Conservation (phyloP, 306 rosid genomes). For the Fragaria ananassa region DNA sequence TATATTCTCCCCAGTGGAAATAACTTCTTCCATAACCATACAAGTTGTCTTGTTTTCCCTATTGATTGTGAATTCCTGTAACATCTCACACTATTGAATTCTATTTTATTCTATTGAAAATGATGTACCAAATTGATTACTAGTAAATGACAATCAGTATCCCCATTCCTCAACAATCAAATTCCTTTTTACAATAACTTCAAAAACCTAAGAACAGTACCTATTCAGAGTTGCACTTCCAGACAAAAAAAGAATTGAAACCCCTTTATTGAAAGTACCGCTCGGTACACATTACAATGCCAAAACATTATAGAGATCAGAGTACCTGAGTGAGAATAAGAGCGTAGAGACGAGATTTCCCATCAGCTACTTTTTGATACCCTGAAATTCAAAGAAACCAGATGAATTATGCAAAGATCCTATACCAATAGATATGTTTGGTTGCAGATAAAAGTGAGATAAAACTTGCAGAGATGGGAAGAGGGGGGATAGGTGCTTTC, state of each 20-base stretch:
- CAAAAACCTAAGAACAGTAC: neutral
- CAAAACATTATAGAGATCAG: neutral
- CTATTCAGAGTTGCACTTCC: neutral
- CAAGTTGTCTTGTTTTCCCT: neutral
- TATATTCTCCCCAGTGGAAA: neutral
- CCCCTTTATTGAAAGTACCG: neutral
- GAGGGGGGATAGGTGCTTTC: neutral
- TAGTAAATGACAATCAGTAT: neutral
- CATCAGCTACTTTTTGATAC: conserved; percentile 80
- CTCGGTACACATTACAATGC: neutral
- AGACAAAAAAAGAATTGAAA: neutral
- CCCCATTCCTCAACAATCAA: neutral
- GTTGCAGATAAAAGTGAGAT: conserved; percentile 8
- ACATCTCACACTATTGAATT: neutral
- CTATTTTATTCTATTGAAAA: neutral
- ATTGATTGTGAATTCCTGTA: neutral
- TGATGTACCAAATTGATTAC: neutral
- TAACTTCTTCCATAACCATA: neutral
- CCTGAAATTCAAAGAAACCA: conserved; percentile 37
- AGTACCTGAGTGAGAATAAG: conserved; percentile 58
- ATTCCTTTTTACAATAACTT: neutral
- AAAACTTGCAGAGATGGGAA: conserved; percentile 4
- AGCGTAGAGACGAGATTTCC: conserved; percentile 47
- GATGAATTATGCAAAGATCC: neutral
- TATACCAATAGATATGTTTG: neutral